Conservation (phyloP, 768 basidiomycete species). For the Podaxis sp. region DNA sequence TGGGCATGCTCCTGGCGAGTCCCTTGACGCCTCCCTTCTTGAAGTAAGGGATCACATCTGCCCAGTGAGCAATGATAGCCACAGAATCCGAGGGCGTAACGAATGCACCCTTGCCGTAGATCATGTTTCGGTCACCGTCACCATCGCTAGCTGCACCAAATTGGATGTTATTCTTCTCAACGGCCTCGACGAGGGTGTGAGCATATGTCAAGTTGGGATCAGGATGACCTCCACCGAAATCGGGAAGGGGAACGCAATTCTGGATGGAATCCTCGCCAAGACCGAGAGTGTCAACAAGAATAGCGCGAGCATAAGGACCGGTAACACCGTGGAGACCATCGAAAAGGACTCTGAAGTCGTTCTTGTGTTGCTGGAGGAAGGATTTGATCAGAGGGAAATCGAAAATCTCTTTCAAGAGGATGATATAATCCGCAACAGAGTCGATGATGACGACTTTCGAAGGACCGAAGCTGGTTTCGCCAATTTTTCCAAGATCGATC, state of each 20-base stretch:
- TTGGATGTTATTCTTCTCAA: constrained; percentile 80
- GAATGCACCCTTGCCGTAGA: constrained; percentile 97
- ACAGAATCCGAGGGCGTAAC: constrained; percentile 98
- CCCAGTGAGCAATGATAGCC: constrained; percentile 98
- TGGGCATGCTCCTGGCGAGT: constrained; percentile 96
- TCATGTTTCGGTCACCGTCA: constrained; percentile 99
- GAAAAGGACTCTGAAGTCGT: constrained; percentile 84
- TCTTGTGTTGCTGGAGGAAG: constrained; percentile 72
- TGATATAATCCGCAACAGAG: constrained; percentile 87
- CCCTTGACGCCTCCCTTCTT: constrained; percentile 91
- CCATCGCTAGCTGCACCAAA: constrained; percentile 98
- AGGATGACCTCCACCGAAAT: constrained; percentile 97
- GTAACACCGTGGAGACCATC: constrained; percentile 97
- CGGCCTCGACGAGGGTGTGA: constrained; percentile 87
- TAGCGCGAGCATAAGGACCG: constrained; percentile 90
- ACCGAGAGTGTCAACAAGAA: constrained; percentile 81
- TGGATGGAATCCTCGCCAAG: constrained; percentile 81
- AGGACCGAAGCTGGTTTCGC: constrained; percentile 79
- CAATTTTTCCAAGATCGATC: constrained; percentile 85
- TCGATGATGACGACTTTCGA: constrained; percentile 89
- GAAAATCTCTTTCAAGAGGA: constrained; percentile 85
- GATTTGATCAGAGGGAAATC: constrained; percentile 90
- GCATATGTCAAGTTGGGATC: constrained; percentile 99
- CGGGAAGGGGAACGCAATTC: constrained; percentile 88
- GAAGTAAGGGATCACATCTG: constrained; percentile 90